phyloP scores from a whole-genome alignment of 73 alveolate species.

The Tetrahymena borealis region DNA sequence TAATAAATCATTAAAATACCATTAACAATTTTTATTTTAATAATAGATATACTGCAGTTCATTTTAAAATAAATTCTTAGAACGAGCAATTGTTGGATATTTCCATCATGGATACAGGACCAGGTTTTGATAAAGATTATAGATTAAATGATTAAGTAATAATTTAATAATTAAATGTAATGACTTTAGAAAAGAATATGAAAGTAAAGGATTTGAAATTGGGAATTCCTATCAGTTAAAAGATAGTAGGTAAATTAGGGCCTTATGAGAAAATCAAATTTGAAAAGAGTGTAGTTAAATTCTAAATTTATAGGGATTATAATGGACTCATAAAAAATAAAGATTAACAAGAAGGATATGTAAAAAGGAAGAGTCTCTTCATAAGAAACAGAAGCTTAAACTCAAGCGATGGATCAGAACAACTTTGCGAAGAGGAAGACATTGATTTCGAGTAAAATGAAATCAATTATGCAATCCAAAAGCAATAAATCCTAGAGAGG shows the following conservation, averaged over 20 bases:
- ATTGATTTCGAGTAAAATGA: background rate
- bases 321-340: background rate
- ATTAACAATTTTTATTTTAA: too few relatives aligned
- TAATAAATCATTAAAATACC: too few relatives aligned
- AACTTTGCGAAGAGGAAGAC: background rate
- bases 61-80: background rate
- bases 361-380: background rate
- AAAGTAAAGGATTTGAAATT: background rate
- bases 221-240: background rate
- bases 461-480: background rate
- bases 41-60: background rate
- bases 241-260: background rate
- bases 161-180: background rate
- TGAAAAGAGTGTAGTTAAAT: background rate
- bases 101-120: background rate
- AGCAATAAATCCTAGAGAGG: background rate
- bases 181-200: background rate
- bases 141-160: background rate
- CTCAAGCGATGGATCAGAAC: background rate
- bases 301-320: background rate
- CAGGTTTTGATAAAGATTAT: background rate
- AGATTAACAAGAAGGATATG: background rate
- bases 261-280: background rate
- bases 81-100: background rate
- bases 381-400: background rate